Base-by-base conservation (phyloP, 2,329 filamentous ascomycete genomes). In the Zalaria obscura region DNA sequence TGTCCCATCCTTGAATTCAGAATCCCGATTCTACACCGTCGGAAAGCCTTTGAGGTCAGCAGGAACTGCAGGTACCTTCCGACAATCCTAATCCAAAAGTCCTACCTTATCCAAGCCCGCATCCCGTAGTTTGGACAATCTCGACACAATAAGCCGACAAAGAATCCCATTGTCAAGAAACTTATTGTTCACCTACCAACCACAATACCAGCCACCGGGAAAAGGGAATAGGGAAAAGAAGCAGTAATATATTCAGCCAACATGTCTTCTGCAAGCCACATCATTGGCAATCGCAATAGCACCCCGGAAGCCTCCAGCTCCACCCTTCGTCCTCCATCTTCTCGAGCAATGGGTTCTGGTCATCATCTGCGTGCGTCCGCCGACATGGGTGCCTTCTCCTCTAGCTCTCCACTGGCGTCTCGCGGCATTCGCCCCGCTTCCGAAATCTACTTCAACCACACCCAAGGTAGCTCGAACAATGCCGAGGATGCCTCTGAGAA, bases 291-390 rank as follows among this genome's bases (percentile, higher is more conserved):
- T 67, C 83, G 91, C 56, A 96, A 96, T 67, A 96, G 88, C 73
- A 96, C 89, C 36, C 91, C 91, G 42, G 91, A 96, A 69, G 85
- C 83, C 41, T 82, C 80, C 53, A 86, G 79, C 56, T 78, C 83
- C 40, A 79, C 85, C 49, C 79, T 94, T 55, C 83, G 89, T 47
- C 85, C 88, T 38, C 84, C 87, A 38, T 74, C 79, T 35, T 82
- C 88, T 50, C 77, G 89, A 52, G 75, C 80, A 36, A 70, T 93
- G 53, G 83, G 79, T 46, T 75, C 82, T 47, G 80, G 80, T 42
- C 84, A 89, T 63, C 84, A 91, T 60, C 78, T 98, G 48, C 86
- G 91, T 55, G 86, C 88, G 37, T 98, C 91, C 40, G 89, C 91
- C 55, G 91, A 98, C 61, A 93, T 96, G 83, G 83, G 86, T 48